Evolutionary conservation across 225 moss, liverwort and hornwort species (phyloP), one percentile per base, ranked within the genome.

Genomic region (Climacium dendroides): DNA sequence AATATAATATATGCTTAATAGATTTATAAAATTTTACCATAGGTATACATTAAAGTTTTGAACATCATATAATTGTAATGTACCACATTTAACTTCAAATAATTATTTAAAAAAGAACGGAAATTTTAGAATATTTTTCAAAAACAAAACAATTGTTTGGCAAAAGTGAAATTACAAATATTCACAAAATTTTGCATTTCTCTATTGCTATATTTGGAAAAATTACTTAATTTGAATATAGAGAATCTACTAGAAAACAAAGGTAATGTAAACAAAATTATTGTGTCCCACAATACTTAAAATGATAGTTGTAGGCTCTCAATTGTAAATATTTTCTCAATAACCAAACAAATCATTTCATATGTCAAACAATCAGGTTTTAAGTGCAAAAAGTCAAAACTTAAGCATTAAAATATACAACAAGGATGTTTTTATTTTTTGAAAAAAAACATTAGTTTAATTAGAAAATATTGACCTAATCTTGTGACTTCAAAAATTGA

Each of bases 301-400:
- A 41, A 26, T 0, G 0, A 1, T 70, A 15, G 9, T 70, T 1
- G 2, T 41, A 26, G 5, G 4, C 3, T 70, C 3, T 26, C 15
- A 26, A 70, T n/a, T n/a, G n/a, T n/a, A n/a, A n/a, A n/a, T n/a
- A 71, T 71, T 41, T 8, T 25, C 8, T 39, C 15, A 69, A 41
- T 8, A 69, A 41, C 41, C 14, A 69, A 69, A 15, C 15, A 39
- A 23, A 69, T 39, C 14, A 41, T 39, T 69, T 41, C 2, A 25
- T 5, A 15, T 7, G 25, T 13, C 22, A 69, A 8, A n/a, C n/a
- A 25, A 25, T 8, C 15, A 70, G 15, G 2, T 70, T 41, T 24
- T 23, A 4, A 39, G 2, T 69, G 7, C 7, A 39, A 67, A 10
- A 37, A 67, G 1, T 4, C 1, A 67, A n/a, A n/a, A n/a, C n/a